Percentiles rank a stretch among this genome's conserved stretches.
Conservation (phyloP, 2,329 filamentous ascomycete genomes). For the Colletotrichum theobromicola region DNA sequence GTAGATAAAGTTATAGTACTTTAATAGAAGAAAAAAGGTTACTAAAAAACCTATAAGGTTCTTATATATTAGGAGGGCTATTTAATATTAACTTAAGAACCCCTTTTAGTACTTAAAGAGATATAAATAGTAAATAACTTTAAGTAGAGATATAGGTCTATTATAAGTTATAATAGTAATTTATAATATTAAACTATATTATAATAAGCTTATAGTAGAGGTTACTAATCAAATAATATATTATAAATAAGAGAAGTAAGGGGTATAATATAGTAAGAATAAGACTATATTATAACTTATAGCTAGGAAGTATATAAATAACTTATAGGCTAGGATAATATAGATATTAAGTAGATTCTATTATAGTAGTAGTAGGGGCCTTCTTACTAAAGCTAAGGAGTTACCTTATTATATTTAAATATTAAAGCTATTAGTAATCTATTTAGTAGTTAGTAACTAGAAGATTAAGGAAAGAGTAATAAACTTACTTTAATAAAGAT, state of each 20-base stretch:
- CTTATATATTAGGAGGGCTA: background rate
- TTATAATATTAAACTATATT: background rate
- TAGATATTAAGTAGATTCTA: background rate
- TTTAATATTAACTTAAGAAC: background rate
- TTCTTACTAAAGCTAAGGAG: background rate
- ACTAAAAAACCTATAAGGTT: too few species aligned
- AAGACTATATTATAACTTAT: background rate
- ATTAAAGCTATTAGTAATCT: too few species aligned
- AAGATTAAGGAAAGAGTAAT: too few species aligned
- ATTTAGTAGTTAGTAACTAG: too few species aligned
- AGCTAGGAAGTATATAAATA: background rate
- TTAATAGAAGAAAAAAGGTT: background rate
- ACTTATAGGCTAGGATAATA: background rate
- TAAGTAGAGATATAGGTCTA: background rate
- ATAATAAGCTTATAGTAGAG: background rate
- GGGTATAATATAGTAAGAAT: background rate
- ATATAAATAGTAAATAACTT: background rate
- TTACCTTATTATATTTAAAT: too few species aligned
- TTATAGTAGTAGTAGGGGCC: background rate
- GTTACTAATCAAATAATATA: background rate
- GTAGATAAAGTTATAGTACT: background rate
- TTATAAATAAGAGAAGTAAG: too few species aligned
- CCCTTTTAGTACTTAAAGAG: background rate
- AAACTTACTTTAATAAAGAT: too few species aligned
- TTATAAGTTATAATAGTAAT: background rate